Evolutionary conservation across 2,329 filamentous ascomycete species (phyloP).

Genomic region (Thermothelomyces thermophilus): DNA sequence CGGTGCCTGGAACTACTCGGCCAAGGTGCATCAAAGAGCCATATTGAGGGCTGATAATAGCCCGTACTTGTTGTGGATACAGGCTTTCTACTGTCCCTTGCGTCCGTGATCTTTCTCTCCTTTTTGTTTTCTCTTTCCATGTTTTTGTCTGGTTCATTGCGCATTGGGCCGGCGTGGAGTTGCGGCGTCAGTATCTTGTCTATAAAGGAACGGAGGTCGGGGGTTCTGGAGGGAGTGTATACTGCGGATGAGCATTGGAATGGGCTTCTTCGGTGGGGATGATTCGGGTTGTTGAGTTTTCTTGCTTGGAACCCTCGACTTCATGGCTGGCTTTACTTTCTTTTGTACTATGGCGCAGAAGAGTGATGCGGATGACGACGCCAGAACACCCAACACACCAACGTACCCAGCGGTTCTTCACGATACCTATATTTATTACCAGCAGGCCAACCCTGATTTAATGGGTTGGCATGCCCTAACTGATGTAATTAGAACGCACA

Average conservation of each 20-base stretch:
- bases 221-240: slow-evolving; percentile 22
- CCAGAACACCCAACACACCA: not conserved
- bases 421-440: slow-evolving; percentile 6
- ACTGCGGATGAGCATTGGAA: slow-evolving; percentile 17
- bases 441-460: not conserved
- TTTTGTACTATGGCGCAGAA: slow-evolving; percentile 25
- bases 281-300: not conserved
- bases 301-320: not conserved
- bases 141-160: slow-evolving; percentile 29
- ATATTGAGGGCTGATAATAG: slow-evolving; percentile 64
- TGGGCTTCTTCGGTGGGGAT: not conserved
- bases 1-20: slow-evolving; percentile 82
- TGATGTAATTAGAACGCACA: slow-evolving; percentile 26
- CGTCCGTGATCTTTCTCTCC: not conserved
- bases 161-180: slow-evolving; percentile 38
- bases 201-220: slow-evolving; percentile 27
- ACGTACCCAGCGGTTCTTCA: slow-evolving; percentile 8
- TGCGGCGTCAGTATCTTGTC: slow-evolving; percentile 34
- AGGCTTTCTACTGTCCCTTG: not conserved
- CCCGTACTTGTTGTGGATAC: not conserved
- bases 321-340: slow-evolving; percentile 17
- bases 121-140: slow-evolving; percentile 1
- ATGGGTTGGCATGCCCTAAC: slow-evolving; percentile 14
- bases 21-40: slow-evolving; percentile 66
- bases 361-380: slow-evolving; percentile 11